Evolutionary conservation across 2,329 filamentous ascomycete genomes (phyloP), one percentile per base, ranked within the genome.

Genomic region (Sporothrix pallida): DNA sequence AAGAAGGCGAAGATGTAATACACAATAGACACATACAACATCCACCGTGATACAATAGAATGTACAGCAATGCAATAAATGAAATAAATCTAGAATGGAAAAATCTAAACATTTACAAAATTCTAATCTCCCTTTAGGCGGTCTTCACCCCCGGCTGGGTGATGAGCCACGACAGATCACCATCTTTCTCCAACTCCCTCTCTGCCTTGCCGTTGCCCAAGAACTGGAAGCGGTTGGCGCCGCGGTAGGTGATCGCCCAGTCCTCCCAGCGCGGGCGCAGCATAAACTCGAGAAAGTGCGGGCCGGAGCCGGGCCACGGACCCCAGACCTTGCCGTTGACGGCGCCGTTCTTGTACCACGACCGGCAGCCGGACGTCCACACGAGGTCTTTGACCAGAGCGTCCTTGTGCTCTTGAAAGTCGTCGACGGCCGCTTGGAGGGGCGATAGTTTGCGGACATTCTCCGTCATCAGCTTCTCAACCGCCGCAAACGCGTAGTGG

Each of bases 401-500:
- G 31, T 31, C 31, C 31, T 31, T 31, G 31, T 31, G 31, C 3
- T 31, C 31, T 5, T 31, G 31, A 5, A 31, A 31, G 48, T 75
- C 71, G 31, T 31, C 31, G 31, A 79, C 70, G 0, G 56, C 71
- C 13, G 63, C 63, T 15, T 54, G 46, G 3, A 46, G 42, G 3
- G 67, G 48, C 0, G 62, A 65, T 37, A 81, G 75, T 1, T 82
- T 80, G 5, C 79, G 78, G 71, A 87, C 84, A 78, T 84, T 82
- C 76, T 85, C 80, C 1, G 83, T 86, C 78, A 87, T 85, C 77
- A 82, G 85, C 44, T 84, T 82, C 78, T 86, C 83, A 74, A 87
- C 82, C 60, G 86, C 78, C 76, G 85, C 84, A 76, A 83, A 82
- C 77, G 86, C 84, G 80, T 86, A 87, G 76, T 73, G 68, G 48